These are phyloP conservation scores for Coix lacrymajobi DNA, from an alignment of 176 grass and related monocot genomes.

Conservation along the genomic window DNA sequence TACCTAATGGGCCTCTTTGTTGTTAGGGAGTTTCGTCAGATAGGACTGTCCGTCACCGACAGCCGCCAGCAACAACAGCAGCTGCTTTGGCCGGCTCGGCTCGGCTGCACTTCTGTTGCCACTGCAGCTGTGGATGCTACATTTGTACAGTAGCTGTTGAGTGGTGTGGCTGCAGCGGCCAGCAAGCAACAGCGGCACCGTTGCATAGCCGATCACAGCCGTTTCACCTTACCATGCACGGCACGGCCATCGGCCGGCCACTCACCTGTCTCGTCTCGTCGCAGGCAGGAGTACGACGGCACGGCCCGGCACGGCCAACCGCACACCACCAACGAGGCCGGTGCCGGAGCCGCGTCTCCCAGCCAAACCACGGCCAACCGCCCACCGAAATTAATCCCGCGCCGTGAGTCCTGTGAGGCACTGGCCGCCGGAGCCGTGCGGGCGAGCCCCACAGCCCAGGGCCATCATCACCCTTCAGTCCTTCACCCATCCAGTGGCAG, in stretches of 20 bases:
- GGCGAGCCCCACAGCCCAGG: neutral
- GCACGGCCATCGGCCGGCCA: too few species aligned
- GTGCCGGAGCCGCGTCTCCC: neutral
- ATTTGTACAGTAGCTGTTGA: too few species aligned
- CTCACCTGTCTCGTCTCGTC: too few species aligned
- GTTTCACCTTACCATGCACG: too few species aligned
- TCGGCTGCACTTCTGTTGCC: too few species aligned
- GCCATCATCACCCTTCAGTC: too few species aligned
- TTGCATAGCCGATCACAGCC: too few species aligned
- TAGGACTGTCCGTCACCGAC: neutral
- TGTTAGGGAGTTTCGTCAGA: neutral
- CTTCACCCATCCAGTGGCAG: neutral
- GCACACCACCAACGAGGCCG: neutral
- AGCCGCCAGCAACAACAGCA: neutral
- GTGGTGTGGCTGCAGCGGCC: too few species aligned
- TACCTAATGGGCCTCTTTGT: neutral
- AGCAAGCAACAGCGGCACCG: too few species aligned
- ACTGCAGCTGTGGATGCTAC: too few species aligned
- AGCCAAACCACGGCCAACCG: neutral
- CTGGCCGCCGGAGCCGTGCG: neutral
- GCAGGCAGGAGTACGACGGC: neutral
- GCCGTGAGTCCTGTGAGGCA: constrained; percentile 39
- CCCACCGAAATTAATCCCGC: constrained; percentile 12
- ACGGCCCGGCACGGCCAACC: too few species aligned
- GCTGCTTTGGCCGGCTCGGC: too few species aligned